Evolutionary conservation across 1,284 basidiomycete species (phyloP), one percentile per base, ranked within the genome.

Genomic region (Apiotrichum brassicae): DNA sequence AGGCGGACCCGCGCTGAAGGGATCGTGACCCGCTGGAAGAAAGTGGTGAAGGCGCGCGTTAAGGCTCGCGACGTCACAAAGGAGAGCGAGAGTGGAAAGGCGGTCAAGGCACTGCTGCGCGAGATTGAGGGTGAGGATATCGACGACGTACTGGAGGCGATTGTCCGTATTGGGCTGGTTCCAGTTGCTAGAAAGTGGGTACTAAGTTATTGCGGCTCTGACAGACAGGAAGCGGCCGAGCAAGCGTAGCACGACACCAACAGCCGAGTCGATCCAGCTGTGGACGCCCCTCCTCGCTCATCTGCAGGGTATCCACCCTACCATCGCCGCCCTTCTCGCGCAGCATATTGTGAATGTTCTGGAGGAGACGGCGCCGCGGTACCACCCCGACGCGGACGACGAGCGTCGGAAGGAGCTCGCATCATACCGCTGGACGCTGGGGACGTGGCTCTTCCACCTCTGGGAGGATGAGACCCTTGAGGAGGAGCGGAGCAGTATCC

Each of bases 181-280:
- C 88, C 90, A 4, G 62, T 85, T 3, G 85, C 86, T 0, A 84
- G 83, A 70, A 88, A 83, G 90, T 89, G 54, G 58, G 80, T 62
- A 30, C 28, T 8, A 14, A 30, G 33, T 34, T 18, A 34, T n/a
- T 16, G 11, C 12, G 3, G 28, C 14, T 30, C 51, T 53, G 33
- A 53, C 46, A n/a, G 18, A 1, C 41, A 51, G 55, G 23, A 58
- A 58, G 25, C 53, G 56, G 4, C 46, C 56, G 3, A 23, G 36
- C 7, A 43, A 30, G 11, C 33, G 24, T 2, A 38, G 49, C 3
- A 54, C 43, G 4, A 41, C 62, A 57, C 70, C 70, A 60, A 41
- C 62, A 16, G 11, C 67, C 44, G 46, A 72, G 55, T 37, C 59
- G 49, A 56, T 68, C 57, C 43, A 63, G 39, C 46, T 72, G 57